These are phyloP conservation scores for Musa schizocarpa DNA, from an alignment of 176 grass and related monocot species.

Conservation along the genomic window DNA sequence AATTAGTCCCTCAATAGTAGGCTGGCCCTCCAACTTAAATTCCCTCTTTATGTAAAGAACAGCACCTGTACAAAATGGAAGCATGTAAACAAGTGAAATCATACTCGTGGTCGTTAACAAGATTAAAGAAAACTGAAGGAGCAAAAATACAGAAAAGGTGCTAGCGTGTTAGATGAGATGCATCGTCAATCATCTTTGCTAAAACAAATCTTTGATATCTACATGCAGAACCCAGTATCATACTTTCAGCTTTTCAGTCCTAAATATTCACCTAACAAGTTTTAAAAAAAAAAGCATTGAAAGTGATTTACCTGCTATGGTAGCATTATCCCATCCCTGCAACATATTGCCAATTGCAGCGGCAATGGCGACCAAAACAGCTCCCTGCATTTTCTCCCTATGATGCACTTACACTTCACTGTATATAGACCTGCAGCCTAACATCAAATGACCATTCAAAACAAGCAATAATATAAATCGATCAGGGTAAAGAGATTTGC, in stretches of 20 bases:
- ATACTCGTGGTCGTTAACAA: background rate
- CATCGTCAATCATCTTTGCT: background rate
- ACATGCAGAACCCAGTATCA: background rate
- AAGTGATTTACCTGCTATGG: conserved; percentile 41
- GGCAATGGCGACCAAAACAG: conserved; percentile 52
- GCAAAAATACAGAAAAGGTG: no score
- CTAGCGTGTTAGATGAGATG: background rate
- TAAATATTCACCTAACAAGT: background rate
- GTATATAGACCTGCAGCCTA: background rate
- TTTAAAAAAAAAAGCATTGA: background rate
- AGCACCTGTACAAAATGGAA: conserved; percentile 24
- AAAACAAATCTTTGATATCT: no score
- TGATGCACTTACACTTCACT: background rate
- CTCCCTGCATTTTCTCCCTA: conserved; percentile 38
- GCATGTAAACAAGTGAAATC: background rate
- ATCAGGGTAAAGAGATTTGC: background rate
- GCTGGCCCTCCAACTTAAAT: conserved; percentile 49
- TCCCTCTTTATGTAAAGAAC: conserved; percentile 80
- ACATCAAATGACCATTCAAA: conserved; percentile 4
- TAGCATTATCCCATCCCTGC: conserved; percentile 95
- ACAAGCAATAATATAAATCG: background rate
- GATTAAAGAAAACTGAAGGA: background rate
- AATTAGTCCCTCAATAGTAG: conserved; percentile 58
- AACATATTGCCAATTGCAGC: conserved; percentile 72
- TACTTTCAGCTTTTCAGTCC: background rate